Evolutionary conservation across 352 stramenopile species (phyloP).

Genomic region (Peronosclerospora sorghi): DNA sequence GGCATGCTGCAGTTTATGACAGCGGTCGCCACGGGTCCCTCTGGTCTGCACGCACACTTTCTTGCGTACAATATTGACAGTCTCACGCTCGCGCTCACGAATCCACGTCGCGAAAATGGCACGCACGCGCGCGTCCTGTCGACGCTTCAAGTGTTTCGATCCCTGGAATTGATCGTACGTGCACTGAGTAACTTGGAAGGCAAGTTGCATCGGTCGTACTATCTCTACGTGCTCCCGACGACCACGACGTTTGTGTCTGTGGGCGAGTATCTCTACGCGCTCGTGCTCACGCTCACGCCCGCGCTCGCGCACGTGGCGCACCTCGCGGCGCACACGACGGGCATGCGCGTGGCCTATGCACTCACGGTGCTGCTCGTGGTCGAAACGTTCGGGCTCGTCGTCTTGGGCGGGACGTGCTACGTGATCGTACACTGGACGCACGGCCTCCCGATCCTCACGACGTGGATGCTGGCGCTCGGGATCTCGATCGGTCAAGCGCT

Average conservation of each 20-base stretch:
- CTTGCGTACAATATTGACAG: constrained; percentile 83
- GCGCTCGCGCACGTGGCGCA: constrained; percentile 49
- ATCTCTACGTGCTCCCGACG: constrained; percentile 74
- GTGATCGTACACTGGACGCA: constrained; percentile 3
- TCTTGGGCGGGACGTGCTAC: constrained; percentile 6
- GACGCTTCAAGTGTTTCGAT: constrained; percentile 31
- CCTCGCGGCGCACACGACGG: constrained; percentile 35
- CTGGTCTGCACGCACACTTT: constrained; percentile 61
- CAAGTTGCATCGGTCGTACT: constrained; percentile 85
- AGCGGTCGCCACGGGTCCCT: constrained; percentile 46
- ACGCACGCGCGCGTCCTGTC: constrained; percentile 12
- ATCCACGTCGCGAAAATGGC: constrained; percentile 4
- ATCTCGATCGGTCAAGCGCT: constrained; percentile 18
- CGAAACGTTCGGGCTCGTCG: constrained; percentile 20
- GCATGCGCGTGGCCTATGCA: constrained; percentile 55
- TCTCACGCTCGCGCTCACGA: constrained; percentile 45
- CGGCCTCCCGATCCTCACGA: constrained; percentile 2
- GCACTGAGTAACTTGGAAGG: constrained; percentile 82
- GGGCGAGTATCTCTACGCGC: constrained; percentile 77
- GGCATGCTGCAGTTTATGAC: constrained; percentile 80
- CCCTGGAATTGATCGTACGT: constrained; percentile 57
- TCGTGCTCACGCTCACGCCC: constrained; percentile 58
- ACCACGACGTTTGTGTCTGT: constrained; percentile 73
- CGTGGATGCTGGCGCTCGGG: constrained; percentile 15
- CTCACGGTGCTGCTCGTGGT: constrained; percentile 27